Percentiles rank a stretch among this genome's conserved stretches.
Conservation (phyloP, 345 rosid genomes). For the Luvunga scandens region DNA sequence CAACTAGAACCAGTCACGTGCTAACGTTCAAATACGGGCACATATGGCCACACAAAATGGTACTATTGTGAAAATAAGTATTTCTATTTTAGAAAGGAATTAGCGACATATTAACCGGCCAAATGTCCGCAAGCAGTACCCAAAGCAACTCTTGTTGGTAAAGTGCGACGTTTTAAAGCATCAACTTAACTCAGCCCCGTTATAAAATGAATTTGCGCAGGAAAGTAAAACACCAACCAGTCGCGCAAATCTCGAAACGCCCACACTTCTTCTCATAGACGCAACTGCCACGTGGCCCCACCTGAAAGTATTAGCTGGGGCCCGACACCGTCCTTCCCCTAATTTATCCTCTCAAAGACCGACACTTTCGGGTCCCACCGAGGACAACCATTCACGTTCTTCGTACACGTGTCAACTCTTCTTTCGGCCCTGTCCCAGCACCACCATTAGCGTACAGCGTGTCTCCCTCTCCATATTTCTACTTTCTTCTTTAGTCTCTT, state of each 20-base stretch:
- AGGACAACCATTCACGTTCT: slow-evolving; percentile 17
- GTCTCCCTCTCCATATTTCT: background rate
- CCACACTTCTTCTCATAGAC: background rate
- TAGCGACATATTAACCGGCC: slow-evolving; percentile 4
- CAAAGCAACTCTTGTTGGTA: background rate
- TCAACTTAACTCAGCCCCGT: background rate
- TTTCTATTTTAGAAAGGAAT: background rate
- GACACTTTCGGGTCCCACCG: slow-evolving; percentile 22
- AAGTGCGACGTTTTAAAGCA: background rate
- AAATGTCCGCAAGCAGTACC: background rate
- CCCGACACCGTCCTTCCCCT: slow-evolving; percentile 26
- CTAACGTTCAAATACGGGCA: background rate
- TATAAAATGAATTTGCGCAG: too few species aligned
- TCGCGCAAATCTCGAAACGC: slow-evolving; percentile 11
- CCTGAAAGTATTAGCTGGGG: background rate
- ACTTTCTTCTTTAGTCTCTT: too few species aligned
- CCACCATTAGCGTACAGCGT: background rate
- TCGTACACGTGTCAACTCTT: slow-evolving; percentile 18
- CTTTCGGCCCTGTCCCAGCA: slow-evolving; percentile 1
- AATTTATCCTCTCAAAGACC: slow-evolving; percentile 9
- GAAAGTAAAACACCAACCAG: background rate
- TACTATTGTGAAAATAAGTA: background rate
- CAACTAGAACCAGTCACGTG: background rate
- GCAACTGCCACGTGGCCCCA: slow-evolving; percentile 6
- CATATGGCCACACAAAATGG: background rate